Base-by-base conservation (phyloP, 2,329 filamentous ascomycete species). In the Calonectria henricotiae region DNA sequence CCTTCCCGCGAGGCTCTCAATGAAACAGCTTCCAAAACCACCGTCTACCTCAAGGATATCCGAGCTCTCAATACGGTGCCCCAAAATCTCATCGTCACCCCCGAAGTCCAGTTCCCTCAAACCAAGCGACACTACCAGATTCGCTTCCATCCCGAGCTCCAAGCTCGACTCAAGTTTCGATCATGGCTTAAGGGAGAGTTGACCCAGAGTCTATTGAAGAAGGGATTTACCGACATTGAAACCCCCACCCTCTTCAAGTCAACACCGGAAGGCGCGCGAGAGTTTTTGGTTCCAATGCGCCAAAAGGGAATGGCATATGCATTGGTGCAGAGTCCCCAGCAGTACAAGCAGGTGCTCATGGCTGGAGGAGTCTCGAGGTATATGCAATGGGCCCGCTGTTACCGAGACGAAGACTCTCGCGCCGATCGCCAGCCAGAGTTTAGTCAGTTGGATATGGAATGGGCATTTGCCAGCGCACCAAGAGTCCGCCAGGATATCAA, bases 301-400 rank as follows among this genome's bases (percentile, higher is more conserved):
- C 89, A 88, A 41, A 87, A 87, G 1, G 94, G 94, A 0, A 85
- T 91, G 70, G 95, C 94, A 4, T 99, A 98, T 81, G 96, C 96
- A 9, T 85, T 99, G 23, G 95, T 95, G 0, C 97, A 99, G 81
- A 98, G 96, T 74, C 96, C 96, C 0, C 96, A 99, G 81, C 96
- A 99, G 81, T 99, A 98, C 80, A 99, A 99, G 84, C 96, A 99
- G 84, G 94, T 98, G 2, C 88, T 99, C 47, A 98, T 99, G 95
- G 94, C 95, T 0, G 93, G 93, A 71, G 96, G 96, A 0, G 89
- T 98, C 12, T 84, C 87, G 1, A 90, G 89, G 46, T 99, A 99
- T 80, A 97, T 92, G 82, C 96, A 99, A 78, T 94, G 98, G 83
- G 97, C 96, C 1, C 92, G 91, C 73, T 99, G 96, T 79, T 99